Percentiles rank a stretch among this genome's conserved stretches.
Conservation (phyloP, 139 green algal species). For the Micractinium sp. region DNA sequence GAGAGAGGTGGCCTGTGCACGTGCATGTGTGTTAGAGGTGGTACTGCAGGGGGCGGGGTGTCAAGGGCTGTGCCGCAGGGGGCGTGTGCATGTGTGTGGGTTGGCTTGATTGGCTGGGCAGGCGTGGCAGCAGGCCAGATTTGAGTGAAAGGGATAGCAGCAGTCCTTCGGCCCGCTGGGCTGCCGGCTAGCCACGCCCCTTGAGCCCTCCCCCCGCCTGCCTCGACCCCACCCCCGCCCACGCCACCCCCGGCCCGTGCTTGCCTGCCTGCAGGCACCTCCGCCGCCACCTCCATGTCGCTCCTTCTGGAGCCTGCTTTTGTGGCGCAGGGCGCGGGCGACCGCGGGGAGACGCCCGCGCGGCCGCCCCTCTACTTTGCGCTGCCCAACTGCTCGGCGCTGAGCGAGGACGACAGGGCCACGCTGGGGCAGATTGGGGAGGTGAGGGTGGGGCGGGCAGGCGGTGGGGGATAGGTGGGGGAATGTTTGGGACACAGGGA, state of each 20-base stretch:
- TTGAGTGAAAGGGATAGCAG: too few species aligned
- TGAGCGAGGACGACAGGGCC: slow-evolving; percentile 32
- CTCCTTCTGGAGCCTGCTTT: slow-evolving; percentile 68
- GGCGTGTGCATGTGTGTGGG: background rate
- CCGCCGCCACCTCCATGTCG: slow-evolving; percentile 36
- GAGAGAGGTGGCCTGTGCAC: background rate
- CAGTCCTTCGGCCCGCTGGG: too few species aligned
- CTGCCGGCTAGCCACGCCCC: too few species aligned
- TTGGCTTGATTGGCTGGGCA: background rate
- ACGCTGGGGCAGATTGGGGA: slow-evolving; percentile 36
- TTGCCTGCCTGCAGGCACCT: slow-evolving; percentile 33
- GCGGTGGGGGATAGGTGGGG: background rate
- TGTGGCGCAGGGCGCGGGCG: slow-evolving; percentile 17
- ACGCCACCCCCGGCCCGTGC: too few species aligned
- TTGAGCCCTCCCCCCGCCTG: too few species aligned
- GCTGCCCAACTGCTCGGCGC: slow-evolving; percentile 50
- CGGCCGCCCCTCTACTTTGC: slow-evolving; percentile 57
- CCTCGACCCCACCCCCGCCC: too few species aligned
- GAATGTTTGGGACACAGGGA: background rate
- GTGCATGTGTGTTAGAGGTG: background rate
- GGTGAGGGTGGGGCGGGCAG: background rate
- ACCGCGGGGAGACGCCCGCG: slow-evolving; percentile 1
- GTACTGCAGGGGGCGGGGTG: background rate
- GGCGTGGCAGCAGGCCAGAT: too few species aligned
- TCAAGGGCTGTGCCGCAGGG: background rate